Evolutionary conservation across 805 yeast species (phyloP).

Genomic region (Hermanozyma aechmeae): DNA sequence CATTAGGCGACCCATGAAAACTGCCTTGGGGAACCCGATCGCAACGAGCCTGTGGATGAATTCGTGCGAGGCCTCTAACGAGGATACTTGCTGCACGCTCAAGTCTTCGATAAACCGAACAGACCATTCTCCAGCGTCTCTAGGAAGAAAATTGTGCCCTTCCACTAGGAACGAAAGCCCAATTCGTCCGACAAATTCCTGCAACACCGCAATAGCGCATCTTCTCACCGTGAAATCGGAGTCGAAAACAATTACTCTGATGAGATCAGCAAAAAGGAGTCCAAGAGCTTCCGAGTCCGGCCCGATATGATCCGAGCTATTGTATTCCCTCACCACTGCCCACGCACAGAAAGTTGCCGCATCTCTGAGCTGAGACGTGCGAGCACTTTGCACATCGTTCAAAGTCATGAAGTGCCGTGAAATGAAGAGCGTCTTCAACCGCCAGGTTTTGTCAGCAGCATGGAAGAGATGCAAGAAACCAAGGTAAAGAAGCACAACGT

Average conservation of each 20-base stretch:
- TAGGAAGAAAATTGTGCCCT: slow-evolving; percentile 9
- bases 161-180: slow-evolving; percentile 26
- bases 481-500: slow-evolving; percentile 47
- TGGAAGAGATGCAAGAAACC: slow-evolving; percentile 34
- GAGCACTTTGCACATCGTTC: neutral
- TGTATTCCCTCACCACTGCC: slow-evolving; percentile 45
- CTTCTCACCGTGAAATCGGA: slow-evolving; percentile 64
- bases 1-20: too few species aligned
- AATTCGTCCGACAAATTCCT: slow-evolving; percentile 76
- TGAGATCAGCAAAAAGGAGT: slow-evolving; percentile 24
- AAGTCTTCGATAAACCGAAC: too few species aligned
- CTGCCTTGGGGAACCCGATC: slow-evolving; percentile 18
- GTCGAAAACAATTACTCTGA: slow-evolving; percentile 58
- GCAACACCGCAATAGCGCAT: slow-evolving; percentile 80
- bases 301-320: neutral
- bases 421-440: slow-evolving; percentile 42
- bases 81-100: too few species aligned
- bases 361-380: slow-evolving; percentile 55
- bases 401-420: slow-evolving; percentile 30
- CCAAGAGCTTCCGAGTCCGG: slow-evolving; percentile 10
- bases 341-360: slow-evolving; percentile 80
- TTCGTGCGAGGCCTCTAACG: slow-evolving; percentile 9
- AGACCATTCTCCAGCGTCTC: too few species aligned
- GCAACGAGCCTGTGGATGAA: slow-evolving; percentile 10
- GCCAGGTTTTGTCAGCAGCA: slow-evolving; percentile 37